phyloP scores from a whole-genome alignment of 78 protist species.

The slime mould (Dictyostelium discoideum) region DNA sequence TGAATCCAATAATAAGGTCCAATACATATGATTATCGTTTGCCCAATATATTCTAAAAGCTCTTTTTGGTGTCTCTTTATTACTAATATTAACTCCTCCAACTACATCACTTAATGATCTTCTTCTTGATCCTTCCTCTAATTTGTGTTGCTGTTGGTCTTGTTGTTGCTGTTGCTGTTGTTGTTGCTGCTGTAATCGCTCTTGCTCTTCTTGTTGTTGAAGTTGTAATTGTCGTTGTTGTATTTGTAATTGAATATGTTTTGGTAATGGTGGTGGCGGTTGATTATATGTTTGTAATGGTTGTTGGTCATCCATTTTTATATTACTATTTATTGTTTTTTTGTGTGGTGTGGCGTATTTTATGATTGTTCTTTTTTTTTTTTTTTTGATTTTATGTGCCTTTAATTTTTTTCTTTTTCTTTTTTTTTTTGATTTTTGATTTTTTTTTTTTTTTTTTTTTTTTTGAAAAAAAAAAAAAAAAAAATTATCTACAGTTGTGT shows the following conservation, averaged over 20 bases:
- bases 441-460: neutral
- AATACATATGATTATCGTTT: constrained; percentile 72
- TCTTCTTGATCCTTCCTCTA: neutral
- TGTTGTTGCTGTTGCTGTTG: neutral
- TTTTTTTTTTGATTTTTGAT: neutral
- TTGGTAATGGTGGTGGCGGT: neutral
- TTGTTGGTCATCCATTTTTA: neutral
- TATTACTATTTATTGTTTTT: neutral
- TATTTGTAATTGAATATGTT: neutral
- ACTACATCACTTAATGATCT: constrained; percentile 8
- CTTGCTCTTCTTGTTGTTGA: neutral
- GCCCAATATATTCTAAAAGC: constrained; percentile 81
- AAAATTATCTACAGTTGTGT: neutral
- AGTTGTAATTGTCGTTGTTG: neutral
- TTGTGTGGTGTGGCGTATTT: neutral
- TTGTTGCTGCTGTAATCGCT: constrained; percentile 10
- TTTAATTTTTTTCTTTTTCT: too few species aligned
- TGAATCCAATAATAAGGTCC: constrained; percentile 67
- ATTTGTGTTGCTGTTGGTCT: neutral
- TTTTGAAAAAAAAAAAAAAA: neutral
- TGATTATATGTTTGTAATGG: neutral
- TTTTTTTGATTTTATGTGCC: too few species aligned
- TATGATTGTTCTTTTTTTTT: too few species aligned
- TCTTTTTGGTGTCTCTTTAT: constrained; percentile 36
- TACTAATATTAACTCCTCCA: neutral